Conservation (phyloP, 192 early-diverging fungal species). For the Linnemannia elongata region DNA sequence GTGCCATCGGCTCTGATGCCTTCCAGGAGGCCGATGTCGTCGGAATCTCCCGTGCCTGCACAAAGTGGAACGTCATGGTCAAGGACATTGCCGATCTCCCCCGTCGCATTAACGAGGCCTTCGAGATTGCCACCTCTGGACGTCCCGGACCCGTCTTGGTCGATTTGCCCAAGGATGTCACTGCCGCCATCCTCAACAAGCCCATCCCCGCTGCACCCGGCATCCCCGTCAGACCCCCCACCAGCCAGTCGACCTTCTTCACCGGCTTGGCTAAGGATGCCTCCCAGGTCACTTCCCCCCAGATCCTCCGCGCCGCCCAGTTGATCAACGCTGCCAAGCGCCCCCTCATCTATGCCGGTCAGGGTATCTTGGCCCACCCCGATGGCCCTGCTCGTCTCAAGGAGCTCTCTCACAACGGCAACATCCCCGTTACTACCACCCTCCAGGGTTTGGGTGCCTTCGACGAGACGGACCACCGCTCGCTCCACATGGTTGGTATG, state of each 20-base stretch:
- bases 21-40: slow-evolving; percentile 99
- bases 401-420: slow-evolving; percentile 87
- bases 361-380: slow-evolving; percentile 86
- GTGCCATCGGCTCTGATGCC: slow-evolving; percentile 93
- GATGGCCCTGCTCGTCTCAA: slow-evolving; percentile 87
- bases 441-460: slow-evolving; percentile 93
- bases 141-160: slow-evolving; percentile 97
- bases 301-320: slow-evolving; percentile 79
- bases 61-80: slow-evolving; percentile 99
- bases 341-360: slow-evolving; percentile 96
- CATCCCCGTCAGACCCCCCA: slow-evolving; percentile 80
- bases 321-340: slow-evolving; percentile 90
- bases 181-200: slow-evolving; percentile 87
- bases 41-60: slow-evolving; percentile 95
- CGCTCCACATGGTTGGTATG: slow-evolving; percentile 99
- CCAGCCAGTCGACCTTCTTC: slow-evolving; percentile 58
- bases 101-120: slow-evolving; percentile 97
- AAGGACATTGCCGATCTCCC: slow-evolving; percentile 96
- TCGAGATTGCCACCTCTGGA: slow-evolving; percentile 95
- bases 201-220: slow-evolving; percentile 82
- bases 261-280: slow-evolving; percentile 53
- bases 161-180: slow-evolving; percentile 98
- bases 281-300: slow-evolving; percentile 63
- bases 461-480: slow-evolving; percentile 91
- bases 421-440: slow-evolving; percentile 98